Evolutionary conservation across 2,329 filamentous ascomycete genomes (phyloP), one percentile per base, ranked within the genome.

Genomic region (Ciborinia camelliae): DNA sequence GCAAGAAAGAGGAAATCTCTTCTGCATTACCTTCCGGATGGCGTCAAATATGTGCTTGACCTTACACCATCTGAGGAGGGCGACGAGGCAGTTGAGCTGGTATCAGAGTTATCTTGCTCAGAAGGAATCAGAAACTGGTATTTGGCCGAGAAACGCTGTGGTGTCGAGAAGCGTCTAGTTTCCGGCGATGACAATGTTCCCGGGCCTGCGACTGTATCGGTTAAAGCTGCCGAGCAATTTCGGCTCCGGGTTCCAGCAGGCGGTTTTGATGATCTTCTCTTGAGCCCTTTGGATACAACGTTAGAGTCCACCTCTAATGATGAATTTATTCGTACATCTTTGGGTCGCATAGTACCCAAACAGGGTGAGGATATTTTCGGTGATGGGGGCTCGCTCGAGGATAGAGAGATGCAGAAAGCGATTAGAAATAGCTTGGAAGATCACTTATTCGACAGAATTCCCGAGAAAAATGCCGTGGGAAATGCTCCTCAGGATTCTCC

Each of bases 11-110:
- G 76, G 26, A 64, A 67, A 26, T 76, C 76, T 50, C 66, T 67
- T 45, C 15, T 68, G 14, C 35, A 64, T 12, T 20, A 43, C 23
- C 71, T 79, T 12, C 78, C 77, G 0, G 69, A 75, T 2, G 81
- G 79, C 0, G 76, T 89, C 71, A 80, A 81, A 65, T 89, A 83
- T 68, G 76, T 89, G 23, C 70, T 90, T 43, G 86, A 90, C 68
- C 77, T 90, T 15, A 89, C 86, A 0, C 87, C 87, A 0, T 81
- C 84, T 0, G 75, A 76, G 0, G 82, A 88, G 71, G 88, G 85
- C 1, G 86, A 89, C 2, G 86, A 88, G 15, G 81, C 85, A 12
- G 82, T 87, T 1, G 81, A 84, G 30, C 78, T 84, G 65, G 79
- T 86, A 65, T 84, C 83, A 0, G 81, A 86, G 65, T 71, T 89